Conservation (phyloP, 2,329 filamentous ascomycete species). For the Phialocephala subalpina region DNA sequence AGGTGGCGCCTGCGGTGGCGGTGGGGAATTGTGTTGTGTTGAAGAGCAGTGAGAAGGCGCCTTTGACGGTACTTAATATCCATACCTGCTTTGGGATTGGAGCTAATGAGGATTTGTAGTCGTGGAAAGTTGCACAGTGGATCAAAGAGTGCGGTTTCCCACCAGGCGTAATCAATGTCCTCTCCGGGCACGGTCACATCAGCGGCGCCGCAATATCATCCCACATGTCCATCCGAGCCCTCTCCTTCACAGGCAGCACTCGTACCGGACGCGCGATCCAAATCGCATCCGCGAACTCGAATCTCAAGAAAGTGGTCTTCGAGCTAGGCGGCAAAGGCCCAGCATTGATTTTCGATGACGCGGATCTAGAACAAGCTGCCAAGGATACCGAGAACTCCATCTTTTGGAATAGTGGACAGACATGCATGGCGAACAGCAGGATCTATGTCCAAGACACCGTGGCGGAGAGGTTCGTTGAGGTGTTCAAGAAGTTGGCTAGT, state of each 20-base stretch:
- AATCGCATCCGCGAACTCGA: conserved; percentile 49
- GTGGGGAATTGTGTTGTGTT: conserved; percentile 62
- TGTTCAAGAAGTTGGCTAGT: conserved; percentile 61
- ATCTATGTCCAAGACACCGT: conserved; percentile 71
- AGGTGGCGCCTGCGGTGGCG: conserved; percentile 66
- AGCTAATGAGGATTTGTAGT: not conserved
- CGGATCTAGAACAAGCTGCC: conserved; percentile 56
- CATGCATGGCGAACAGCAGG: conserved; percentile 77
- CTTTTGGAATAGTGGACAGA: conserved; percentile 77
- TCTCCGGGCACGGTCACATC: conserved; percentile 48
- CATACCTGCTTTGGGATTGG: conserved; percentile 61
- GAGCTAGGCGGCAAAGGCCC: conserved; percentile 55
- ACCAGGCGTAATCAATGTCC: conserved; percentile 50
- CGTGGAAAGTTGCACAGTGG: conserved; percentile 44
- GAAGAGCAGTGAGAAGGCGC: conserved; percentile 51
- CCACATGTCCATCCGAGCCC: conserved; percentile 49
- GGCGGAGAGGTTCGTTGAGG: conserved; percentile 66
- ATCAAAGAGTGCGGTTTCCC: conserved; percentile 40
- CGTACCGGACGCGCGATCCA: conserved; percentile 49
- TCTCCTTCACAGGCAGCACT: conserved; percentile 52
- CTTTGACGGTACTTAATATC: conserved; percentile 61
- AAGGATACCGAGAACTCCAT: conserved; percentile 51
- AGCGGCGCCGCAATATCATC: conserved; percentile 47
- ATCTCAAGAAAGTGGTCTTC: conserved; percentile 52
- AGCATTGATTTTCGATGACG: conserved; percentile 53